Evolutionary conservation across 1,284 basidiomycete genomes (phyloP), one percentile per base, ranked within the genome.

Genomic region (Pseudozyma sp.): DNA sequence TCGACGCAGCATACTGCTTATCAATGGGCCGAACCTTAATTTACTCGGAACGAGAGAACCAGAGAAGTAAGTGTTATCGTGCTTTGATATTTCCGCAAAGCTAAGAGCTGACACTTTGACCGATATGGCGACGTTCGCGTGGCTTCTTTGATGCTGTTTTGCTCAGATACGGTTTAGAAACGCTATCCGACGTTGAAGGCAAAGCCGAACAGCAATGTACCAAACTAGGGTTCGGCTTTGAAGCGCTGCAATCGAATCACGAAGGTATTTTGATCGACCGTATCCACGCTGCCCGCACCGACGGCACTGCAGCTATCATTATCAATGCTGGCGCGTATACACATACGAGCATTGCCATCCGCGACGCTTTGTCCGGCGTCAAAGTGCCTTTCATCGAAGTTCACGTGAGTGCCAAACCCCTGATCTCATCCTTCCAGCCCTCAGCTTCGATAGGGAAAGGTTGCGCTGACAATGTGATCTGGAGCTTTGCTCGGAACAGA

Each of bases 281-380:
- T 0, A 83, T 86, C 52, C 85, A 86, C 52, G 57, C 65, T 5
- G 75, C 74, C 3, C 52, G 68, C 12, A 36, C 44, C 16, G 73
- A 79, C 31, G 76, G 73, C 5, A 72, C 69, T 11, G 40, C 21
- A 9, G 63, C 58, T 12, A 77, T 80, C 57, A 55, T 86, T 12
- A 79, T 86, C 63, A 86, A 86, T 49, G 79, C 85, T 1, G 85
- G 79, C 25, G 82, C 80, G 5, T 85, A 78, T 59, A 86, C 85
- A 1, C 85, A 86, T 58, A 83, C 80, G 18, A 82, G 77, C 13
- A 80, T 86, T 0, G 82, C 85, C 1, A 70, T 86, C 21, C 59
- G 85, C 0, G 85, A 86, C 62, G 85, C 85, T 0, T 63, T 86
- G 1, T 34, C 78, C 8, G 76, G 82, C 3, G 76, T 84, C 11